Conservation (phyloP, 2,329 filamentous ascomycete genomes). For the Aphanocladium album region DNA sequence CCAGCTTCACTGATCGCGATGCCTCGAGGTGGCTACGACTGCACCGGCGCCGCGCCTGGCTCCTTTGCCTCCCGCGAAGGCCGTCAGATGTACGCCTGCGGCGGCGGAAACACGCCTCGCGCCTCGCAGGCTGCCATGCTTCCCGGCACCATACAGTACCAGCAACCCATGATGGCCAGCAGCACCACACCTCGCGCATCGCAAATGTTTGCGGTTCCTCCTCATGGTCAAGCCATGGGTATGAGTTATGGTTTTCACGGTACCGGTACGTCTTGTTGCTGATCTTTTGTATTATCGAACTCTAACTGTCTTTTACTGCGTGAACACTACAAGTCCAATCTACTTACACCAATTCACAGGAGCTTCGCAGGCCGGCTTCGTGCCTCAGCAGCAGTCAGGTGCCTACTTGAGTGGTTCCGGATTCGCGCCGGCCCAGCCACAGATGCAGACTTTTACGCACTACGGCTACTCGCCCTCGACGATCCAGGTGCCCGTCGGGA, state of each 20-base stretch:
- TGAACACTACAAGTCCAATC: background rate
- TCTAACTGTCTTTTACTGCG: too few species aligned
- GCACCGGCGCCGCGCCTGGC: conserved; percentile 8
- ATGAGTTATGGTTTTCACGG: background rate
- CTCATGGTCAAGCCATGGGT: background rate
- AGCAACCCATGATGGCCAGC: background rate
- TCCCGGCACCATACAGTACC: background rate
- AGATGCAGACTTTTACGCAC: background rate
- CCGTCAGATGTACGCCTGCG: background rate
- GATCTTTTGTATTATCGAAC: too few species aligned
- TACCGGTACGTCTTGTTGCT: background rate
- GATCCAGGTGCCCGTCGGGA: background rate
- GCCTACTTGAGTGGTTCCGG: background rate
- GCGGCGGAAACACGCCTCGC: conserved; percentile 2
- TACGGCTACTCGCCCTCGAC: background rate
- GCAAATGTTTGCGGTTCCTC: background rate
- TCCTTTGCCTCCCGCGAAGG: conserved; percentile 1
- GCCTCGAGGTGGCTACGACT: conserved; percentile 11
- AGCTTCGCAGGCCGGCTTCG: background rate
- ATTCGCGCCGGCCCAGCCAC: background rate
- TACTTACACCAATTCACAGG: background rate
- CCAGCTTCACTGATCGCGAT: background rate
- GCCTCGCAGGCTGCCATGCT: background rate
- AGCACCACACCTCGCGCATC: background rate
- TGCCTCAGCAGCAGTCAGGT: background rate